Base-by-base conservation (phyloP, 495 filamentous ascomycete species). In the Xylaria intraflava region DNA sequence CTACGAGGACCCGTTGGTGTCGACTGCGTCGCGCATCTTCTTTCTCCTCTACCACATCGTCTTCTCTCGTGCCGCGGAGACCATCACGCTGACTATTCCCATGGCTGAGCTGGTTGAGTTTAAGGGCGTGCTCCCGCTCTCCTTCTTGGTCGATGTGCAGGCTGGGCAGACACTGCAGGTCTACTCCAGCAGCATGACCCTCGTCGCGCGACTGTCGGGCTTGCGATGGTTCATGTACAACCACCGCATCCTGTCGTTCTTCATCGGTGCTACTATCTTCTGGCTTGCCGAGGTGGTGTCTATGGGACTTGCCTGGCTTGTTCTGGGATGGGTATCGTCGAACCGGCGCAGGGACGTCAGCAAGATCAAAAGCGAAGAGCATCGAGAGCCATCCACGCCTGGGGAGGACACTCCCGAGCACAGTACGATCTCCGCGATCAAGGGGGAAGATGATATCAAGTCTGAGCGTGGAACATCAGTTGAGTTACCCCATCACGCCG, bases 141-240 rank as follows among this genome's bases (percentile, higher is more conserved):
- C 66, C 23, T 51, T 84, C 51, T 72, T 79, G 7, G 61, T 96
- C 3, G 85, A 90, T 53, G 62, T 95, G 3, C 80, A 90, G 57
- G 79, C 75, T 0, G 74, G 84, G 4, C 74, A 79, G 61, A 72
- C 73, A 33, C 75, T 94, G 68, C 85, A 91, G 62, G 72, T 95
- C 10, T 97, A 96, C 62, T 70, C 73, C 11, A 85, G 82, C 1
- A 70, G 64, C 16, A 77, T 95, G 41, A 76, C 75, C 14, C 80
- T 98, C 20, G 76, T 71, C 11, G 90, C 93, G 1, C 75, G 78
- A 39, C 82, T 96, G 53, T 72, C 74, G 19, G 93, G 91, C 0
- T 61, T 96, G 54, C 79, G 86, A 51, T 91, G 87, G 85, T 61
- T 89, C 24, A 95, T 98, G 88, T 91, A 89, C 56, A 80, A 86